phyloP scores from a whole-genome alignment of 2,329 filamentous ascomycete species.

The Ophiocordyceps australis region DNA sequence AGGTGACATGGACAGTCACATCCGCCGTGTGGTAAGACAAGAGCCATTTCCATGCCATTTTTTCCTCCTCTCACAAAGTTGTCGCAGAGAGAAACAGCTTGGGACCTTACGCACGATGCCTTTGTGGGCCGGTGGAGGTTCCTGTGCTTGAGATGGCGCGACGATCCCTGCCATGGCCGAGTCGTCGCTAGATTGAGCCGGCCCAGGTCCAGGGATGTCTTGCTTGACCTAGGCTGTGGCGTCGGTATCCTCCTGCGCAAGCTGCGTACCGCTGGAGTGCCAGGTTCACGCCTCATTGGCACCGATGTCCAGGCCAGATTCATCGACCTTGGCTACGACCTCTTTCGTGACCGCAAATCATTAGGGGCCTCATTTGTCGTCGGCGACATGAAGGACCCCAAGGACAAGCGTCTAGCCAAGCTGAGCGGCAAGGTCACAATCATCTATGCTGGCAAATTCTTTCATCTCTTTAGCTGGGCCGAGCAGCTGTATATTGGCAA shows the following conservation, averaged over 20 bases:
- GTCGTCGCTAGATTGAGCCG: constrained; percentile 21
- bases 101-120: constrained; percentile 23
- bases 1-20: constrained; percentile 15
- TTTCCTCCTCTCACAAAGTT: background rate
- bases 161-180: constrained; percentile 22
- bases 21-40: constrained; percentile 15
- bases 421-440: constrained; percentile 24
- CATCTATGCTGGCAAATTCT: constrained; percentile 29
- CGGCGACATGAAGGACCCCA: constrained; percentile 28
- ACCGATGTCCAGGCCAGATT: constrained; percentile 29
- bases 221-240: constrained; percentile 32
- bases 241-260: constrained; percentile 31
- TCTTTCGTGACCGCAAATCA: constrained; percentile 39
- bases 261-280: constrained; percentile 28
- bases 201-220: constrained; percentile 16
- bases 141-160: constrained; percentile 19
- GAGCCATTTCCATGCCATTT: background rate
- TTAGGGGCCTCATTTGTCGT: constrained; percentile 28
- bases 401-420: constrained; percentile 13
- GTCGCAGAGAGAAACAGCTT: constrained; percentile 24
- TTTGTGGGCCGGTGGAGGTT: constrained; percentile 32
- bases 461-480: constrained; percentile 28
- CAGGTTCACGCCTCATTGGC: constrained; percentile 27
- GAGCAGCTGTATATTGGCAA: constrained; percentile 25
- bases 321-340: constrained; percentile 39